Evolutionary conservation across 805 yeast species (phyloP).

Genomic region (Kodamaea leandrae): DNA sequence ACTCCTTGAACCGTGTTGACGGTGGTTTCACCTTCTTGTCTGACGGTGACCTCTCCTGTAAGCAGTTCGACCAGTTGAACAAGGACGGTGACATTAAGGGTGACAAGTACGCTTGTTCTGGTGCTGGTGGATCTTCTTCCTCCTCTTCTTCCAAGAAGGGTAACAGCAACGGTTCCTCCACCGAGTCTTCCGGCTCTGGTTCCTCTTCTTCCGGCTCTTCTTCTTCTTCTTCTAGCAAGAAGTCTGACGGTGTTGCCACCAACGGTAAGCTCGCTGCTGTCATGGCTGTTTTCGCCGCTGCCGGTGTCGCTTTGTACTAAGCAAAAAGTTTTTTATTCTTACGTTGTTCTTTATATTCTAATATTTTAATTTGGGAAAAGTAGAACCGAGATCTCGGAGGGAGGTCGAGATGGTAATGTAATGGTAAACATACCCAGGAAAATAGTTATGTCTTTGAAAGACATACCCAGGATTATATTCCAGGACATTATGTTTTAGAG

Average conservation of each 20-base stretch:
- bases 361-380: background rate
- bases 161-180: slow-evolving; percentile 20
- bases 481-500: too few relatives aligned
- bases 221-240: slow-evolving; percentile 19
- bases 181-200: slow-evolving; percentile 24
- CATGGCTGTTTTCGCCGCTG: slow-evolving; percentile 33
- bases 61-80: slow-evolving; percentile 67
- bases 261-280: slow-evolving; percentile 26
- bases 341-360: slow-evolving; percentile 4
- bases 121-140: slow-evolving; percentile 49
- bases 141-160: slow-evolving; percentile 42
- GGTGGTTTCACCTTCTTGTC: slow-evolving; percentile 91
- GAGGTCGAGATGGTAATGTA: too few relatives aligned
- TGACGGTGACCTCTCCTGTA: slow-evolving; percentile 76
- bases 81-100: slow-evolving; percentile 84
- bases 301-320: slow-evolving; percentile 38
- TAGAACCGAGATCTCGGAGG: too few relatives aligned
- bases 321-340: slow-evolving; percentile 1
- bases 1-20: slow-evolving; percentile 69
- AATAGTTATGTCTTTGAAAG: too few relatives aligned
- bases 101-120: slow-evolving; percentile 75
- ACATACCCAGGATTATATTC: too few relatives aligned
- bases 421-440: too few relatives aligned
- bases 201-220: slow-evolving; percentile 21
- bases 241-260: slow-evolving; percentile 25